Base-by-base conservation (phyloP, 139 green algal species). In the Raphidocelis subcapitata region DNA sequence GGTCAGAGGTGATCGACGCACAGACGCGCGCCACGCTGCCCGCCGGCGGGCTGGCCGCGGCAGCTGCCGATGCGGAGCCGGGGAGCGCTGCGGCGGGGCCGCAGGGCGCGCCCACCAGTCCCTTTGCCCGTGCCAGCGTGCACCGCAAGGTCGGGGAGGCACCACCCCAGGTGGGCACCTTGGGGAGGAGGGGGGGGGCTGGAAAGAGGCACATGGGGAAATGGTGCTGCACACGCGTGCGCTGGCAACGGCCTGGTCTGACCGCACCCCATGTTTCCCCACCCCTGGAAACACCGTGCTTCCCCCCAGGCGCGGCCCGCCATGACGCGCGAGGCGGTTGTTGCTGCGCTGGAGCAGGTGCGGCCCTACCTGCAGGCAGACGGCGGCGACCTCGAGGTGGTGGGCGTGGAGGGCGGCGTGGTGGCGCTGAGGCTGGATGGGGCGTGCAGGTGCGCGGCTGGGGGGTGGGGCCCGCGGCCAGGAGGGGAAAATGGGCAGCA, bases 311-410 rank as follows among this genome's bases (percentile, higher is more conserved):
- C n/a, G 1, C 63, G 20, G 3, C 59, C 10, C 65, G 14, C 60
- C 31, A 75, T 90, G 77, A 87, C 78, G 0, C 54, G 89, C 0
- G 86, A 84, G 62, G 63, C 77, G 16, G 91, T 94, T 24, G 82
- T 93, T 41, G 35, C 28, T 3, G 88, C 79, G 3, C 79, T 97
- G 47, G 85, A 97, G 26, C 87, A 96, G 29, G 94, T 98, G 26
- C 84, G 94, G 35, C 94, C 94, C 2, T 98, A 97, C 88, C 79
- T 98, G 31, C 92, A 97, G 41, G 92, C 93, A 8, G 94, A 98
- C 73, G 94, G 94, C 24, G 94, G 94, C 52, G 93, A 98, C 72
- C 92, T 98, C 37, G 84, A 93, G 54, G 94, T 98, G 36, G 87
- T 92, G 31, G 75, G 69, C 5, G 90, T 98, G 23, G 73, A 88